Conservation (phyloP, 1,139 yeast species). For the Pichia sp. region DNA sequence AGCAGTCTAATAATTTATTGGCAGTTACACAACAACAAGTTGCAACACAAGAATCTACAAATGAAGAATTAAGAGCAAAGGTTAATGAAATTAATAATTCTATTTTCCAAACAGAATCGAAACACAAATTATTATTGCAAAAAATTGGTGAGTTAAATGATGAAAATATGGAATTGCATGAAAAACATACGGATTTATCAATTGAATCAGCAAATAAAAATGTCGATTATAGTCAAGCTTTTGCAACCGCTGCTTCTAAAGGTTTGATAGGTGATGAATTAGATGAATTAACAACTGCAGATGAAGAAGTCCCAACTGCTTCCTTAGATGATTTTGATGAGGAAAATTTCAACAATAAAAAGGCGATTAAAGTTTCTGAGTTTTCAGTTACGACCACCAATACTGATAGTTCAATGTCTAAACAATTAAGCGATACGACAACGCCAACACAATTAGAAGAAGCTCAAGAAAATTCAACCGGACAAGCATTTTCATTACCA, state of each 20-base stretch:
- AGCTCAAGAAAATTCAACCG: background rate
- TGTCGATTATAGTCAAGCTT: constrained; percentile 24
- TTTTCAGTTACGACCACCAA: background rate
- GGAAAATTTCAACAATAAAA: constrained; percentile 15
- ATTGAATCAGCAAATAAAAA: constrained; percentile 31
- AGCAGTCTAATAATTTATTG: constrained; percentile 55
- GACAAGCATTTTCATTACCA: constrained; percentile 34
- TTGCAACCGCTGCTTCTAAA: constrained; percentile 26
- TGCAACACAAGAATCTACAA: constrained; percentile 47
- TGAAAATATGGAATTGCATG: constrained; percentile 33
- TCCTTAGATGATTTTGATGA: constrained; percentile 31
- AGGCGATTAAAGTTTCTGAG: background rate
- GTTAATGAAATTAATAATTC: constrained; percentile 40
- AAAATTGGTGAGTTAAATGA: constrained; percentile 33
- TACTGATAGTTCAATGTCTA: constrained; percentile 3
- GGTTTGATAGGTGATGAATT: constrained; percentile 25
- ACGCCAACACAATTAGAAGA: constrained; percentile 3
- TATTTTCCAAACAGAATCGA: constrained; percentile 33
- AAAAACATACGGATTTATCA: constrained; percentile 28
- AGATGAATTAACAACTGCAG: constrained; percentile 13
- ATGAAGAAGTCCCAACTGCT: constrained; percentile 28
- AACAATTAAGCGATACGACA: constrained; percentile 2
- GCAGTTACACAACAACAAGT: constrained; percentile 67
- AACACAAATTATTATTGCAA: constrained; percentile 28
- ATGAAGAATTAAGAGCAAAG: constrained; percentile 40